Conservation (phyloP, 1,139 yeast species). For the Sugiyamaella pinicola region DNA sequence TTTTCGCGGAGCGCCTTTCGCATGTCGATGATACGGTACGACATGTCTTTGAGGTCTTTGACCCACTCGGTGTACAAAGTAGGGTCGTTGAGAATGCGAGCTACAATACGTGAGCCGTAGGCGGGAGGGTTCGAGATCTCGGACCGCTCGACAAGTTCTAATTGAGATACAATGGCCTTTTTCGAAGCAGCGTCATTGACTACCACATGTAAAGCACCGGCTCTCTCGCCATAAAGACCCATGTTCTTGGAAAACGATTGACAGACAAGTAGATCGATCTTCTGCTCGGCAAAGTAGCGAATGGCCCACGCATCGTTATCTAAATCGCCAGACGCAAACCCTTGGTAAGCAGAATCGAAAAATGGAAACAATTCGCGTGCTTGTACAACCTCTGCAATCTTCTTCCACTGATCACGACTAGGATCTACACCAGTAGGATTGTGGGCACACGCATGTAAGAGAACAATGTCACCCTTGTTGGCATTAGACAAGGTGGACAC, state of each 20-base stretch:
- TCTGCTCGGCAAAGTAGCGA: conserved; percentile 47
- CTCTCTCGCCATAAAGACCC: conserved; percentile 96
- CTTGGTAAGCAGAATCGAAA: conserved; percentile 93
- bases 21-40: conserved; percentile 73
- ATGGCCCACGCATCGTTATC: conserved; percentile 55
- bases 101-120: conserved; percentile 89
- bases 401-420: conserved; percentile 73
- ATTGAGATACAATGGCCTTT: conserved; percentile 67
- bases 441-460: conserved; percentile 94
- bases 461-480: conserved; percentile 44
- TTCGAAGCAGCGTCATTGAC: conserved; percentile 38
- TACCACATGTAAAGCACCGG: conserved; percentile 79
- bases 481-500: conserved; percentile 40
- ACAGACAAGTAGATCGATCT: conserved; percentile 64
- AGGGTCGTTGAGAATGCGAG: conserved; percentile 65
- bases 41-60: conserved; percentile 73
- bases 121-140: conserved; percentile 93
- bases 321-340: conserved; percentile 77
- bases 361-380: conserved; percentile 65
- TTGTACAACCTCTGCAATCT: conserved; percentile 62
- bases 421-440: conserved; percentile 97
- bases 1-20: conserved; percentile 53
- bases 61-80: conserved; percentile 74
- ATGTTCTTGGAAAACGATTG: conserved; percentile 96
- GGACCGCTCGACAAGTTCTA: conserved; percentile 78